These are phyloP conservation scores for Gynostemma pentaphyllum DNA, from an alignment of 306 rosid genomes.

Conservation along the genomic window DNA sequence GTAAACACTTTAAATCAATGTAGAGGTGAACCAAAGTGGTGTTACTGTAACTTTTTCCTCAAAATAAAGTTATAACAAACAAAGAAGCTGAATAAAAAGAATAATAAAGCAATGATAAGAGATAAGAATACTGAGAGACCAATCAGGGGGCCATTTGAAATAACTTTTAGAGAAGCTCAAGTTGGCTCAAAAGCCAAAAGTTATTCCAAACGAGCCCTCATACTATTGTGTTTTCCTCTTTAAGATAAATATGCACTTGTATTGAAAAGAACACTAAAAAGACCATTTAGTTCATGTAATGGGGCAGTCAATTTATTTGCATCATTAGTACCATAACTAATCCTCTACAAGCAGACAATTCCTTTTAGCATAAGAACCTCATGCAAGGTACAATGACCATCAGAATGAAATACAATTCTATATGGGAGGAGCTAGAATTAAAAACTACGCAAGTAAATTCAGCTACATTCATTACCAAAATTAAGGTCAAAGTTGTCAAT, in stretches of 20 bases:
- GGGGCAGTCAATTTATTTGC: neutral
- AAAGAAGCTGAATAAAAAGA: neutral
- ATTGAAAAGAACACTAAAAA: neutral
- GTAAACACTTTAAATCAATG: no score
- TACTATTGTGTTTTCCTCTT: neutral
- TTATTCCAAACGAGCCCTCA: no score
- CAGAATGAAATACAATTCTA: neutral
- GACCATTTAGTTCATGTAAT: neutral
- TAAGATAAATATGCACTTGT: neutral
- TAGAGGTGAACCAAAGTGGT: conserved; percentile 49
- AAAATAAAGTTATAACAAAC: neutral
- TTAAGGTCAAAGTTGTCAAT: neutral
- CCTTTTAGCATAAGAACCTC: neutral
- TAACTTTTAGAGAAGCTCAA: no score
- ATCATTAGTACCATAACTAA: neutral
- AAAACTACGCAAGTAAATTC: neutral
- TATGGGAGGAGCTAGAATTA: conserved; percentile 1
- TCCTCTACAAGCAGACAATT: neutral
- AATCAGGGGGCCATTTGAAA: no score
- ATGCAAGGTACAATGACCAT: neutral
- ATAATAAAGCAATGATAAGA: neutral
- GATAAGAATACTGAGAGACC: neutral
- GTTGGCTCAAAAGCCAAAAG: no score
- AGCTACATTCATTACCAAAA: neutral
- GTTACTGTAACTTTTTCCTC: conserved; percentile 69